Conservation (phyloP, 768 basidiomycete species). For the Roridomyces roridus region DNA sequence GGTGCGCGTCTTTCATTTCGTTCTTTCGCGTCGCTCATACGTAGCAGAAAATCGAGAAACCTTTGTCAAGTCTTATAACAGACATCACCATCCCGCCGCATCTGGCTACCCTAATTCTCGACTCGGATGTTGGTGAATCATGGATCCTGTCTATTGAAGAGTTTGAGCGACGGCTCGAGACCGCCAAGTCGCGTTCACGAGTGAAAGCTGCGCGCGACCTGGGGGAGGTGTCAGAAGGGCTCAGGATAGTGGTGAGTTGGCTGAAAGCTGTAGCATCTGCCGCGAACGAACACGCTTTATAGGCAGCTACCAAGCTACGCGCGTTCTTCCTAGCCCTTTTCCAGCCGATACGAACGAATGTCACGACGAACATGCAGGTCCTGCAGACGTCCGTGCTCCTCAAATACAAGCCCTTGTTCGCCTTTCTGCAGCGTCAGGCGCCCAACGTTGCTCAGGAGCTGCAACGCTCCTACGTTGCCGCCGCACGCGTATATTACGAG, state of each 20-base stretch:
- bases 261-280: neutral
- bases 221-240: conserved; percentile 81
- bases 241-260: conserved; percentile 88
- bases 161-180: conserved; percentile 76
- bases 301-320: conserved; percentile 92
- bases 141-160: conserved; percentile 87
- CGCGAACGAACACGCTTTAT: neutral
- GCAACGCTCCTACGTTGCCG: conserved; percentile 83
- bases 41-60: conserved; percentile 83
- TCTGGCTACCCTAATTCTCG: conserved; percentile 78
- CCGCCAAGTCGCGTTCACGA: conserved; percentile 72
- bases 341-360: conserved; percentile 79
- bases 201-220: conserved; percentile 90
- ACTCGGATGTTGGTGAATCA: conserved; percentile 83
- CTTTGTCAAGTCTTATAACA: conserved; percentile 79
- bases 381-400: conserved; percentile 87
- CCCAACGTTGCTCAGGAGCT: conserved; percentile 84
- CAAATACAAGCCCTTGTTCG: conserved; percentile 82
- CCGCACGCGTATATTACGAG: conserved; percentile 92
- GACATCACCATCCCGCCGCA: conserved; percentile 85
- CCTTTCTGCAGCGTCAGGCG: conserved; percentile 86
- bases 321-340: conserved; percentile 85
- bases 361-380: conserved; percentile 92
- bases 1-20: conserved; percentile 51
- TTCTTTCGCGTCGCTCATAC: neutral